Base-by-base conservation (phyloP, 106 monocot species). In the Chionographis japonica region DNA sequence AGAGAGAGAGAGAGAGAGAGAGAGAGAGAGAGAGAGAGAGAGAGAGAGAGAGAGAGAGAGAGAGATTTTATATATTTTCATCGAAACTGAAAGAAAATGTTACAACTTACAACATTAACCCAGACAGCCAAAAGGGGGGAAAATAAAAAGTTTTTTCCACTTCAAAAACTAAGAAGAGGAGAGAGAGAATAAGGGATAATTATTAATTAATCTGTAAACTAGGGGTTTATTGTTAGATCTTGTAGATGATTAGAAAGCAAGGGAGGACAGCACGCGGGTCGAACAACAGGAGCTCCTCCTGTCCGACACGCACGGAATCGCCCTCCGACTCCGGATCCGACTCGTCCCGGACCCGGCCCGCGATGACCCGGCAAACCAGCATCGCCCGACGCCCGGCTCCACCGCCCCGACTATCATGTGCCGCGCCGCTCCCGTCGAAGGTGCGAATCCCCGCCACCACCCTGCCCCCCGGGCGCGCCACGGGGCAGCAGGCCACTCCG, bases 221-320 rank as follows among this genome's bases (percentile, higher is more conserved):
- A 27, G 27, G 27, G 27, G 27, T 1, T 27, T 27, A 27, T 27
- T 0, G 54, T 64, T 53, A 79, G 39, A 79, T 37, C 20, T 57
- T 74, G 49, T 81, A 81, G 43, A 81, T 75, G 51, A 81, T 67
- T 10, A 81, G 80, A 37, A 81, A 81, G 58, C 80, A 81, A 41
- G 80, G 80, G 2, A 81, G 61, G 27, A 81, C 67, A 2, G 75
- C 80, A 3, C 75, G 60, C 2, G 75, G 43, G 53, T 81, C 75
- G 19, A 81, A 57, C 3, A 75, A 66, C 17, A 75, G 2, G 20
- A 81, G 60, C 75, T 75, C 80, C 12, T 75, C 75, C 20, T 61
- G 55, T 39, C 61, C 62, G 2, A 39, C 7, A 0, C 37, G 17
- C 20, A 81, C 70, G 37, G 75, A 81, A 3, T 80, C 80, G 68